These are phyloP conservation scores for Tulasnella sp. DNA, from an alignment of 768 basidiomycete species.

Conservation along the genomic window DNA sequence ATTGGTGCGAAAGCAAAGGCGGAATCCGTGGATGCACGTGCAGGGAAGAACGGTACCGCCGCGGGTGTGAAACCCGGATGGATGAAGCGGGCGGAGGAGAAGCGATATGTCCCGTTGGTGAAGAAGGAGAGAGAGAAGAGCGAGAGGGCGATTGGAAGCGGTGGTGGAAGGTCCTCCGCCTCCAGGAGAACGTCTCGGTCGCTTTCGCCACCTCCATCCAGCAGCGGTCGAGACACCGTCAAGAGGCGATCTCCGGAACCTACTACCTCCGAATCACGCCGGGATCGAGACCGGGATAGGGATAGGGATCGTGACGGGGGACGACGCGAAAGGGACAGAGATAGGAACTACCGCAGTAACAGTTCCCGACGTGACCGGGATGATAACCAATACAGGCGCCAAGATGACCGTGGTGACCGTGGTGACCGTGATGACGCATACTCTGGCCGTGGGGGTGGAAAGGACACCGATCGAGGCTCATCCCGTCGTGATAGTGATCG, in stretches of 20 bases:
- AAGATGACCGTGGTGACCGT: conserved; percentile 21
- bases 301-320: conserved; percentile 20
- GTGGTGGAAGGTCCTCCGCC: not conserved
- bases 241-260: conserved; percentile 28
- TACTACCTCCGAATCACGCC: conserved; percentile 19
- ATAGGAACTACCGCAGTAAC: conserved; percentile 19
- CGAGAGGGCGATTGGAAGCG: no score
- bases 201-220: conserved; percentile 25
- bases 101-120: conserved; percentile 73
- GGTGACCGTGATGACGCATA: conserved; percentile 21
- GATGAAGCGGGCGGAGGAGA: conserved; percentile 37
- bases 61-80: conserved; percentile 24
- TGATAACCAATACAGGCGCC: conserved; percentile 23
- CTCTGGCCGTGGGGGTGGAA: no score
- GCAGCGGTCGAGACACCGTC: conserved; percentile 29
- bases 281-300: conserved; percentile 26
- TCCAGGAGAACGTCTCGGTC: conserved; percentile 9
- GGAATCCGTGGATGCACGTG: conserved; percentile 46
- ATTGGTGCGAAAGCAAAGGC: conserved; percentile 82
- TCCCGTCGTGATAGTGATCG: no score
- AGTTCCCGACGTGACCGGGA: conserved; percentile 24
- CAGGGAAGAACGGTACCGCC: conserved; percentile 20
- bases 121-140: conserved; percentile 47
- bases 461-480: no score
- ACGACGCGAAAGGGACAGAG: conserved; percentile 15